Evolutionary conservation across 257 asterid species (phyloP), one percentile per base, ranked within the genome.

Genomic region (Paraleonurus japonicus): DNA sequence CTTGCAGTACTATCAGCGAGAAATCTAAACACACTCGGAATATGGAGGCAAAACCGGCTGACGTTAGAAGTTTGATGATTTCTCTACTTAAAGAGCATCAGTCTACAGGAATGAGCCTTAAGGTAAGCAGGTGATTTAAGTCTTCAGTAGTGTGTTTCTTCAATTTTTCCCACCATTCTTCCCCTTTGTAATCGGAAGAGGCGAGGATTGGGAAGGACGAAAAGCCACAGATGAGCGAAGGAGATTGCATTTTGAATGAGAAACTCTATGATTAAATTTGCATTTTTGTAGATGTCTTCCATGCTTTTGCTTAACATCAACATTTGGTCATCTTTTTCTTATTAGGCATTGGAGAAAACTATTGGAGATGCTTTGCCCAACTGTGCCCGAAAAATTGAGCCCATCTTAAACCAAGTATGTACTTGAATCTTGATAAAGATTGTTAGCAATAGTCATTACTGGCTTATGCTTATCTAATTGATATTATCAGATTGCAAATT

Each of bases 341-440:
- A 28, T 53, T 67, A 95, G 99, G 95, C 87, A 61, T 77, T 95
- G 84, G 99, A 95, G 86, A 95, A 84, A 86, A 94, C 99, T 78
- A 76, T 85, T 79, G 96, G 92, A 82, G 89, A 88, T 62, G 80
- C 82, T 78, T 76, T 84, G 84, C 95, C 96, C 71, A 86, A 85
- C 80, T 80, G 91, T 28, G 84, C 66, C 67, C 76, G 78, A 81
- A 85, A 87, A 80, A 88, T 95, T 32, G 95, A 92, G 83, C 92
- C 94, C 70, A 88, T 90, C 69, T 69, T 95, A 74, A 92, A 87
- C 78, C 93, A 90, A 76, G 99, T 92, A 84, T 65, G 90, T 72
- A 51, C 64, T 67, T n/a, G n/a, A n/a, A n/a, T n/a, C n/a, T n/a
- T 78, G 61, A 23, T 65, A 57, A 39, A 65, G 32, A 54, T 23